phyloP scores from a whole-genome alignment of 306 rosid species.

The Astragalus glycyphyllos region DNA sequence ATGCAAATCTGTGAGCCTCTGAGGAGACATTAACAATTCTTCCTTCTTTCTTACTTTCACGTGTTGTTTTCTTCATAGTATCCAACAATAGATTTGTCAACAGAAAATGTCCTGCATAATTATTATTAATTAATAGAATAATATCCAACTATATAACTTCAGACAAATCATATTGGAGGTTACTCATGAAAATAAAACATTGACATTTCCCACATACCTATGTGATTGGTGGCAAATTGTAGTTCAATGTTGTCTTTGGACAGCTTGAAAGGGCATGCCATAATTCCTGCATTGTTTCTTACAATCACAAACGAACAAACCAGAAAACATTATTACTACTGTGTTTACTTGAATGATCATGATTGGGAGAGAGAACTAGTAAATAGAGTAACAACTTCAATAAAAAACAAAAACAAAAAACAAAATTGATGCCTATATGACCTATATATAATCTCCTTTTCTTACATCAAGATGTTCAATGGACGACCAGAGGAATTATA shows the following conservation, averaged over 20 bases:
- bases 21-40: slow-evolving; percentile 89
- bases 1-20: slow-evolving; percentile 67
- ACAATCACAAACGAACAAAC: slow-evolving; percentile 42
- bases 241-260: slow-evolving; percentile 86
- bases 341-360: slow-evolving; percentile 22
- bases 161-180: slow-evolving; percentile 11
- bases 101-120: slow-evolving; percentile 83
- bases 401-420: slow-evolving; percentile 18
- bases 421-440: slow-evolving; percentile 4
- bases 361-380: slow-evolving; percentile 23
- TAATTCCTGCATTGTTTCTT: slow-evolving; percentile 96
- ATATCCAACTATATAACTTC: slow-evolving; percentile 11
- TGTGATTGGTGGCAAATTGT: slow-evolving; percentile 92
- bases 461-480: slow-evolving; percentile 89
- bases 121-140: not conserved
- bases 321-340: slow-evolving; percentile 42
- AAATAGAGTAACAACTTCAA: not conserved
- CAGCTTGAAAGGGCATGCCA: slow-evolving; percentile 83
- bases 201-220: slow-evolving; percentile 55
- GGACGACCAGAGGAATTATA: slow-evolving; percentile 72
- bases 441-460: slow-evolving; percentile 7
- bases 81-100: slow-evolving; percentile 86
- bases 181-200: not conserved
- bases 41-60: slow-evolving; percentile 71
- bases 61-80: slow-evolving; percentile 77